Base-by-base conservation (phyloP, 257 asterid genomes). In the Plantago elongata region DNA sequence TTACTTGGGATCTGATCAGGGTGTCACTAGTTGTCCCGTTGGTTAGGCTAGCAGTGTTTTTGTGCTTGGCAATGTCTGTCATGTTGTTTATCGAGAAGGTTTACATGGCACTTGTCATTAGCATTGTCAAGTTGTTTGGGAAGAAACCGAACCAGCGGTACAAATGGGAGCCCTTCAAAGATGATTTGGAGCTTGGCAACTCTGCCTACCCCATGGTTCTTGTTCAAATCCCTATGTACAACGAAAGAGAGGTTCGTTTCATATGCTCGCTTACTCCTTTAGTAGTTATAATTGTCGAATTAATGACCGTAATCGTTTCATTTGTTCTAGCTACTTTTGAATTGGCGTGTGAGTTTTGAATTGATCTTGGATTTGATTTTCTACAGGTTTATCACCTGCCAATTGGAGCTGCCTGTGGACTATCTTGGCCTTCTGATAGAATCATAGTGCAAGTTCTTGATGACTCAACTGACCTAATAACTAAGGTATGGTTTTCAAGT, bases 341-440 rank as follows among this genome's bases (percentile, higher is more conserved):
- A 34, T 3, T 34, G 40, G 40, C 4, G 2, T 34, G 4, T 7
- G 40, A 34, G 40, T 34, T 34, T 22, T 22, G 27, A 22, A 1
- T 52, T 3, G 40, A 37, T 15, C 48, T 40, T 34, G 10, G 56
- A 13, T 55, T 57, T 57, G 3, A 63, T 9, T 40, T 62, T 49
- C 7, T 14, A 2, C 60, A 89, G 97, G 97, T 89, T 4, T 90
- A 85, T 73, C 96, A 90, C 73, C 85, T 90, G 44, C 87, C 97
- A 12, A 87, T 90, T 40, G 96, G 97, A 60, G 97, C 97, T 80
- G 95, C 97, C 70, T 90, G 97, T 68, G 97, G 95, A 14, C 88
- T 89, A 16, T 87, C 97, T 7, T 89, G 97, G 97, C 95, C 97
- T 4, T 81, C 95, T 9, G 97, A 89, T 66, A 84, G 97, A 9